Evolutionary conservation across 176 grass and related monocot genomes (phyloP).

Genomic region (Miscanthus lutarioriparius): DNA sequence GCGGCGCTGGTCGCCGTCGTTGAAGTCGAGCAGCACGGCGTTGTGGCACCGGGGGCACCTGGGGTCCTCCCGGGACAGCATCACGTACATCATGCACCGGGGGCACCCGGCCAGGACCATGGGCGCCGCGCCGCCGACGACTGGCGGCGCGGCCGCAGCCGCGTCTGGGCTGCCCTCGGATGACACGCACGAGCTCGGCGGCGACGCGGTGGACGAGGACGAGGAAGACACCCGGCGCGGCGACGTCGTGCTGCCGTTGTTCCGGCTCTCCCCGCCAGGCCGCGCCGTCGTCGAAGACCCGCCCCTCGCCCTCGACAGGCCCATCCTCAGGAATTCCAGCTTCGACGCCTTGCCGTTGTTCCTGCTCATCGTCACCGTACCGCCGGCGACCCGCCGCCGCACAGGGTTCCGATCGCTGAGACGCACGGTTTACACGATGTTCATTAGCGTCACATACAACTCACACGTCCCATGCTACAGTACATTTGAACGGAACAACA

Average conservation of each 20-base stretch:
- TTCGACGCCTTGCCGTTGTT: slow-evolving; percentile 79
- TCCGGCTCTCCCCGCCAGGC: slow-evolving; percentile 11
- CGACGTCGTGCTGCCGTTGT: slow-evolving; percentile 23
- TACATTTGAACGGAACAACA: neutral
- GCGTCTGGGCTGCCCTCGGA: slow-evolving; percentile 82
- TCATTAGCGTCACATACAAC: neutral
- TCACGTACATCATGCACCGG: slow-evolving; percentile 96
- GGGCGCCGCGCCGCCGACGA: slow-evolving; percentile 32
- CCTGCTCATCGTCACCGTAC: slow-evolving; percentile 65
- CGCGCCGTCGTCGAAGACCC: slow-evolving; percentile 36
- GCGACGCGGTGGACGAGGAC: slow-evolving; percentile 62
- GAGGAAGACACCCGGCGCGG: slow-evolving; percentile 48
- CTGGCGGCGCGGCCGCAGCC: neutral
- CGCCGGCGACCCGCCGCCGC: neutral
- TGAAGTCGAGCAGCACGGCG: slow-evolving; percentile 92
- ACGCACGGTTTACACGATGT: neutral
- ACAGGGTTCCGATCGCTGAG: slow-evolving; percentile 13
- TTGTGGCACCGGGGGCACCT: slow-evolving; percentile 89
- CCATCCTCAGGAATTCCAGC: slow-evolving; percentile 63
- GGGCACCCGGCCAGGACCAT: slow-evolving; percentile 92
- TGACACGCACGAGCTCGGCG: slow-evolving; percentile 96
- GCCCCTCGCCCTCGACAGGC: slow-evolving; percentile 51
- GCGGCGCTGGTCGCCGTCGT: slow-evolving; percentile 52
- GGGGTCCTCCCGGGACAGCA: slow-evolving; percentile 88
- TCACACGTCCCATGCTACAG: neutral